Conservation (phyloP, 2,329 filamentous ascomycete genomes). For the Penicillium sp. region DNA sequence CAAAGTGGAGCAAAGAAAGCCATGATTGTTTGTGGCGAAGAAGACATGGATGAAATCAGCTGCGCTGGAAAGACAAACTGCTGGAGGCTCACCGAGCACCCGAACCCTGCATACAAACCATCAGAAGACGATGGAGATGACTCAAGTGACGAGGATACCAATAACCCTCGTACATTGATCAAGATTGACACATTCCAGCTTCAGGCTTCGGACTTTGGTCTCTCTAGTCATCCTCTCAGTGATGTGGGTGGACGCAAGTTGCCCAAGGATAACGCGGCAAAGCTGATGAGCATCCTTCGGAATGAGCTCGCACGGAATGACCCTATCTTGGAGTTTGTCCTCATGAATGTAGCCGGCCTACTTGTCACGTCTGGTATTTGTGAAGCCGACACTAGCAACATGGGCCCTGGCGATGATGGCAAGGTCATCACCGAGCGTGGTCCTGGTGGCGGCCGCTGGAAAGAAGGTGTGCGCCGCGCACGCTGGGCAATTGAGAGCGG, state of each 20-base stretch:
- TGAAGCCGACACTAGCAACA: constrained; percentile 74
- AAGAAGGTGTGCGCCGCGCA: constrained; percentile 84
- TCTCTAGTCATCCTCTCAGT: constrained; percentile 69
- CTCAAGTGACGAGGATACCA: constrained; percentile 41
- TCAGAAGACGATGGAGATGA: constrained; percentile 46
- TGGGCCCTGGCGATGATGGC: constrained; percentile 78
- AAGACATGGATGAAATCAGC: constrained; percentile 93
- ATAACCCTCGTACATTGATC: constrained; percentile 45
- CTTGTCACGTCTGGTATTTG: constrained; percentile 84
- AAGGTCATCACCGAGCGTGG: constrained; percentile 78
- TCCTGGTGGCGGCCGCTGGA: constrained; percentile 86
- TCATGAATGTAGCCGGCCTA: constrained; percentile 88
- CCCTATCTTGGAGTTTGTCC: constrained; percentile 86
- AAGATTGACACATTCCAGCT: constrained; percentile 75
- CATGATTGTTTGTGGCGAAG: constrained; percentile 86
- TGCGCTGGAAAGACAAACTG: constrained; percentile 86
- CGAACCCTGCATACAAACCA: constrained; percentile 45
- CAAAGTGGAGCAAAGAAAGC: constrained; percentile 77
- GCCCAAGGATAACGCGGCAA: constrained; percentile 81
- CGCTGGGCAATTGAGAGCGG: constrained; percentile 86
- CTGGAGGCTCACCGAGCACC: constrained; percentile 69
- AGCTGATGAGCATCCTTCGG: constrained; percentile 72
- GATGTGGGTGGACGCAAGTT: constrained; percentile 82
- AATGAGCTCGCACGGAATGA: constrained; percentile 72
- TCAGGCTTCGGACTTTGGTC: constrained; percentile 81